Evolutionary conservation across 371 early-diverging fungal species (phyloP).

Genomic region (Lichtheimia ornata): DNA sequence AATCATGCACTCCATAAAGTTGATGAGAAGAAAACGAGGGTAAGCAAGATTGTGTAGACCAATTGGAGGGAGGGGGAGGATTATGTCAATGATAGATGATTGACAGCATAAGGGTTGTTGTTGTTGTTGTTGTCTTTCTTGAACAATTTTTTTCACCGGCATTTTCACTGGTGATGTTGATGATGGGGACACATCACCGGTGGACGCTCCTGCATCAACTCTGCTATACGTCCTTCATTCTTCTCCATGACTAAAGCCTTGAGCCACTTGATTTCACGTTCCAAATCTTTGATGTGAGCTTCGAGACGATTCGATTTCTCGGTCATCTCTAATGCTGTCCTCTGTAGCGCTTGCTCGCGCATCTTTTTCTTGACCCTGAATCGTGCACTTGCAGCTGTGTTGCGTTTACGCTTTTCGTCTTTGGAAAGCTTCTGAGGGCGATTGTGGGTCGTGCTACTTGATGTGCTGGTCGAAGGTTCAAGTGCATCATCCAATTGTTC

Average conservation of each 20-base stretch:
- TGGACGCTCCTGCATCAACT: constrained; percentile 30
- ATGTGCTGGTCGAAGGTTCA: not conserved
- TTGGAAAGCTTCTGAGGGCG: constrained; percentile 33
- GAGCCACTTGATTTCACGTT: constrained; percentile 90
- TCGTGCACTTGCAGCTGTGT: constrained; percentile 95
- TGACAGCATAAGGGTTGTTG: no score
- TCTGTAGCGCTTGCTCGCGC: constrained; percentile 85
- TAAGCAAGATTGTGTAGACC: no score
- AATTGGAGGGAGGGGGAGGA: no score
- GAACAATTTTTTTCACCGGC: no score
- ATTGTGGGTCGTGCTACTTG: not conserved
- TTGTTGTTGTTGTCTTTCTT: no score
- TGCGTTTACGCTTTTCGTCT: constrained; percentile 87
- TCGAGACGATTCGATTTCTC: constrained; percentile 76
- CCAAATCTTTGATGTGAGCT: constrained; percentile 73
- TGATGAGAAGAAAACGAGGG: no score
- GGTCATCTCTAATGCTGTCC: constrained; percentile 81
- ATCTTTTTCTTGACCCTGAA: constrained; percentile 93
- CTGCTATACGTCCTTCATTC: constrained; percentile 39
- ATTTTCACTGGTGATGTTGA: not conserved
- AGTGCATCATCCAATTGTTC: not conserved
- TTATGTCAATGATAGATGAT: no score
- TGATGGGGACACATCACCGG: constrained; percentile 1
- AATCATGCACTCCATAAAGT: no score
- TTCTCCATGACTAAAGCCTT: constrained; percentile 82